Evolutionary conservation across 768 basidiomycete genomes (phyloP), one percentile per base, ranked within the genome.

Genomic region (Heimioporus sp.): DNA sequence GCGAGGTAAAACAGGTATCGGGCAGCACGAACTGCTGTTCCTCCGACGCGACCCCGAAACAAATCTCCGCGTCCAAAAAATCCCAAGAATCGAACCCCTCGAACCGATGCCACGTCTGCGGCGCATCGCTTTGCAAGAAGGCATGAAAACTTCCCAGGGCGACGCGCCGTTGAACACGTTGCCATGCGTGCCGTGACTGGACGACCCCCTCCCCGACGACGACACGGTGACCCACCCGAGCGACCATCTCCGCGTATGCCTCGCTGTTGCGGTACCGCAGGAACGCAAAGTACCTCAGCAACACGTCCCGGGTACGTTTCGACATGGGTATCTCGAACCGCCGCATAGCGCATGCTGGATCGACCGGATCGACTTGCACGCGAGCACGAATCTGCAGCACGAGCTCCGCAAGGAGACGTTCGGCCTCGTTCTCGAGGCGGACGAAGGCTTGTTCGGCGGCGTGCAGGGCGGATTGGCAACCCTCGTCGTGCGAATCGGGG

Each of bases 21-120:
- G 80, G 72, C 4, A 83, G 62, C 40, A 85, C 75, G 49, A 75
- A 85, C 58, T 85, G 81, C 37, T 82, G 79, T 20, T 76, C 76
- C 28, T 81, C 79, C 3, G 71, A 69, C 1, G 81, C 76, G 5
- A 83, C 57, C 2, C 82, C 82, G 31, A 85, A 66, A 55, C 76
- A 82, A 2, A 84, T 57, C 55, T 84, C 81, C 0, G 79, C 77
- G 13, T 73, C 69, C 39, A 72, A 68, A 19, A 80, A 68, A 13
- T 67, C 65, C 80, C 79, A 80, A 47, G 77, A 82, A 49, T 77
- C 77, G 7, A 64, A 54, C 13, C 49, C 57, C 30, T 65, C 55
- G 24, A 66, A 62, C 2, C 24, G 53, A 34, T 44, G 40, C 24
- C 31, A 35, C 30, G 47, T 46, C 17, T 38, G 47, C 13, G 42